Evolutionary conservation across 2,329 filamentous ascomycete genomes (phyloP), one percentile per base, ranked within the genome.

Genomic region (Calonectria naviculata): DNA sequence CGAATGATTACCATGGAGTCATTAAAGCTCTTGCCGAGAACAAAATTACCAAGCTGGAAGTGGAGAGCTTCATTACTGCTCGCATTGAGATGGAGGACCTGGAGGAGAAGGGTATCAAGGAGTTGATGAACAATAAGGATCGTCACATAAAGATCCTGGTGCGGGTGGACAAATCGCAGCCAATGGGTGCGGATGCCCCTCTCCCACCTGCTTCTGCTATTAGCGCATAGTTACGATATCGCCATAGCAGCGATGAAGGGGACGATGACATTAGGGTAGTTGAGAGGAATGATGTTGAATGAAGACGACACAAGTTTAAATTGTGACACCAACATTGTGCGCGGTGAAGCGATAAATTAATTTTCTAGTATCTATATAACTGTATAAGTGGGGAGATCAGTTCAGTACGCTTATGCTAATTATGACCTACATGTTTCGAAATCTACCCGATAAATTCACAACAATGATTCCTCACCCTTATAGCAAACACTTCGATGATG

Each of bases 81-180:
- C 44, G 44, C 28, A 49, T 65, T 36, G 42, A 49, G 31, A 17
- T 65, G 31, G 28, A 49, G n/a, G 42, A 65, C 19, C 5, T 65
- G 5, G 62, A 38, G 17, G 44, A 65, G 12, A 49, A 49, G 62
- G 62, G 44, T 26, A 41, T 65, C 5, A 31, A 41, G 31, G 62
- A 46, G 34, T 28, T 65, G 44, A 38, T 65, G 34, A 21, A 54
- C 49, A 34, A 49, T 19, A 52, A 52, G 21, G 44, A 52, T 15
- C 19, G 21, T 7, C 62, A 65, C 15, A n/a, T 65, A 4, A 65
- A 65, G 31, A 65, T 65, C 31, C 34, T 65, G 36, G 60, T 63
- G 17, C n/a, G 60, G n/a, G 60, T 63, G 26, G 41, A 63, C 41
- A 63, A 46, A 21, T 42, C 38, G 7, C 38, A 42, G 38, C 38